Conservation (phyloP, 768 basidiomycete genomes). For the Auriscalpium microsporum region DNA sequence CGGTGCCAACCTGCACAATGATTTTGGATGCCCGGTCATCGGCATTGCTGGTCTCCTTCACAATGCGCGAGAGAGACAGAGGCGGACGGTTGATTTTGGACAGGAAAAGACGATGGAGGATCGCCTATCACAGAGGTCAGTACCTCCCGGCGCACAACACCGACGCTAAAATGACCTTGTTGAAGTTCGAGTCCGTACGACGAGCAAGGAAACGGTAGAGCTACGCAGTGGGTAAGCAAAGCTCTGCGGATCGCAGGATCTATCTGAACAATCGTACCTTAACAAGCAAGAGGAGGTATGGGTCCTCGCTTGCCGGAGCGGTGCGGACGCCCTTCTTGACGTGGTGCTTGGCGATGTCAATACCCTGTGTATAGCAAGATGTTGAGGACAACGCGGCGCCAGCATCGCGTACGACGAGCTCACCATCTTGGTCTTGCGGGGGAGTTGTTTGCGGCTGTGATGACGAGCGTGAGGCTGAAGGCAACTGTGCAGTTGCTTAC, state of each 20-base stretch:
- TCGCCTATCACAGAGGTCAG: slow-evolving; percentile 44
- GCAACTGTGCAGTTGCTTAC: slow-evolving; percentile 46
- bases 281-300: slow-evolving; percentile 95
- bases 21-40: slow-evolving; percentile 69
- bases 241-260: not conserved
- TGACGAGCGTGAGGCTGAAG: slow-evolving; percentile 40
- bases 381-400: slow-evolving; percentile 5
- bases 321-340: slow-evolving; percentile 95
- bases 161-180: slow-evolving; percentile 53
- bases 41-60: slow-evolving; percentile 67
- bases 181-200: slow-evolving; percentile 91
- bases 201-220: slow-evolving; percentile 98
- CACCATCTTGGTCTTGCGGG: slow-evolving; percentile 65
- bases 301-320: slow-evolving; percentile 98
- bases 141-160: slow-evolving; percentile 2
- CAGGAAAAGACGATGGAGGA: slow-evolving; percentile 95
- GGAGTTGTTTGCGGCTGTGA: slow-evolving; percentile 39
- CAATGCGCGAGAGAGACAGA: slow-evolving; percentile 87
- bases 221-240: slow-evolving; percentile 32
- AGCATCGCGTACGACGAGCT: slow-evolving; percentile 40
- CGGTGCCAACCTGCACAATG: slow-evolving; percentile 82
- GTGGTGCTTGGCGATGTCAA: slow-evolving; percentile 93
- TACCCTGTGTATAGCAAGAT: slow-evolving; percentile 52
- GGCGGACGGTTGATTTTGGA: slow-evolving; percentile 97
- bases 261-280: slow-evolving; percentile 49